These are phyloP conservation scores for Stromatinia cepivora DNA, from an alignment of 2,329 filamentous ascomycete genomes.

Conservation along the genomic window DNA sequence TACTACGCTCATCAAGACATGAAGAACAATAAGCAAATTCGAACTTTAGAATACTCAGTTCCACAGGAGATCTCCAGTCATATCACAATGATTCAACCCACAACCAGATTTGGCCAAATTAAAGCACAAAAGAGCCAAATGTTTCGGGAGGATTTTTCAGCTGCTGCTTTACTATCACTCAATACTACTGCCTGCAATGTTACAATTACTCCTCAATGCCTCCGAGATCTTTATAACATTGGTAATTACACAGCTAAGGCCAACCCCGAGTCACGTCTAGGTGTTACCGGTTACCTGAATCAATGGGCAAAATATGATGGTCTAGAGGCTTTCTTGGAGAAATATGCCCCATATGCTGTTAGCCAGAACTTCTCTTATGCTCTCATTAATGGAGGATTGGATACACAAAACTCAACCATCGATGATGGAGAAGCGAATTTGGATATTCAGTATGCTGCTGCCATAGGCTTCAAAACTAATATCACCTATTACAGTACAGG, in stretches of 20 bases:
- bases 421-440: conserved; percentile 43
- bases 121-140: conserved; percentile 34
- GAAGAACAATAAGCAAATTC: conserved; percentile 47
- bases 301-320: conserved; percentile 32
- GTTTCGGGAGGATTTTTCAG: conserved; percentile 24
- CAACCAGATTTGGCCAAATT: conserved; percentile 51
- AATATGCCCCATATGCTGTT: conserved; percentile 30
- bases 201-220: conserved; percentile 41
- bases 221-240: conserved; percentile 42
- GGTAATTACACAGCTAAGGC: conserved; percentile 51
- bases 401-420: conserved; percentile 40
- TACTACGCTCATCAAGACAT: conserved; percentile 41
- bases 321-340: conserved; percentile 29
- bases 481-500: conserved; percentile 57
- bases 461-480: conserved; percentile 51
- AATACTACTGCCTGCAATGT: conserved; percentile 35
- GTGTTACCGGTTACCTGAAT: conserved; percentile 53
- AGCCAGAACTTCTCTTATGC: conserved; percentile 36
- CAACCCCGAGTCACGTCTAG: conserved; percentile 56
- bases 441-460: conserved; percentile 54
- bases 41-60: conserved; percentile 49
- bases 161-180: conserved; percentile 33
- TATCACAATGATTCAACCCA: conserved; percentile 46
- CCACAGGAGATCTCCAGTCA: conserved; percentile 42
- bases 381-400: conserved; percentile 43